A percentile compares a stretch with the other conserved stretches of the same genome.
phyloP scores from a whole-genome alignment of 768 basidiomycete species.

The Boletus coccyginus region DNA sequence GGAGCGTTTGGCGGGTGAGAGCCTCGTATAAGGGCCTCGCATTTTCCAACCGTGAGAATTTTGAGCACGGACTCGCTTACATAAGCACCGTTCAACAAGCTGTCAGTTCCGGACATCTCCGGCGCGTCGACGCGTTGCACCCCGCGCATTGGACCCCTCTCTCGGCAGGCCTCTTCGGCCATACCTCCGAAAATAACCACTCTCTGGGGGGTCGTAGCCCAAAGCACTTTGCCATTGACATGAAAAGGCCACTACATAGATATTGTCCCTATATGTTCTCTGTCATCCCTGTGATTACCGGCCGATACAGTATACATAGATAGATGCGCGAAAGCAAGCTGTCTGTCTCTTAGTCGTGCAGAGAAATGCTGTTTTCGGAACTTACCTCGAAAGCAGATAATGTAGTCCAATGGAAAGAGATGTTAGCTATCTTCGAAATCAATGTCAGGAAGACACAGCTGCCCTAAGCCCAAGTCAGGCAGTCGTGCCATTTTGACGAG shows the following conservation, averaged over 20 bases:
- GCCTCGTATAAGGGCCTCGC: conserved; percentile 34
- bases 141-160: background rate
- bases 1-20: conserved; percentile 38
- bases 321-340: conserved; percentile 13
- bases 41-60: conserved; percentile 34
- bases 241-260: background rate
- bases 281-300: conserved; percentile 14
- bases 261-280: conserved; percentile 4
- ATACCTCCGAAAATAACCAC: conserved; percentile 6
- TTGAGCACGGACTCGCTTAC: conserved; percentile 36
- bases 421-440: conserved; percentile 24
- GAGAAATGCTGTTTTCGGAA: background rate
- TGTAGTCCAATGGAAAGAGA: background rate
- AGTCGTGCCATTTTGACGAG: conserved; percentile 75
- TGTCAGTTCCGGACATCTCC: conserved; percentile 20
- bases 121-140: conserved; percentile 19
- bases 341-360: background rate
- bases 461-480: conserved; percentile 68
- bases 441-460: conserved; percentile 42
- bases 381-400: conserved; percentile 9
- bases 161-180: conserved; percentile 26
- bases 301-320: conserved; percentile 15
- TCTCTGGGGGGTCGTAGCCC: conserved; percentile 13
- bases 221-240: background rate
- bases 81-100: conserved; percentile 34